Base-by-base conservation (phyloP, 352 stramenopile genomes). In the Blastocystis sp. region DNA sequence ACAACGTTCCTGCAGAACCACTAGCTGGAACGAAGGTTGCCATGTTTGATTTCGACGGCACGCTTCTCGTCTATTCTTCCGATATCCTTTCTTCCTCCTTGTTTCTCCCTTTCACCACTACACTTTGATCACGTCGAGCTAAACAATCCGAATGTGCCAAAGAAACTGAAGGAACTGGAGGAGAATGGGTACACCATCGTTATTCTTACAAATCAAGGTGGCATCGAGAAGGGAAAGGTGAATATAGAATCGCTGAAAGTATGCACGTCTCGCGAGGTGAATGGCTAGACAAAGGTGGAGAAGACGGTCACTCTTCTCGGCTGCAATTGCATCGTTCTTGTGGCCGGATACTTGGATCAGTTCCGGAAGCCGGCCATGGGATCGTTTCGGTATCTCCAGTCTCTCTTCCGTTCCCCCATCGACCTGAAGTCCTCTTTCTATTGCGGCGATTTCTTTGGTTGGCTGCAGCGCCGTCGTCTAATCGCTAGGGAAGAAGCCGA, bases 31-130 rank as follows among this genome's bases (percentile, higher is more conserved):
- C 24, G 55, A 89, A 89, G 37, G 33, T 50, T 2, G 63, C 63
- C 19, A 29, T 89, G 10, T 89, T 89, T 71, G 79, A 89, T 61
- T 69, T 89, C 35, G 79, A 89, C 19, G 37, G 29, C 3, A 89
- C 79, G 31, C 50, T 89, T 2, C 78, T 66, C 41, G 41, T 69
- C 26, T 77, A 79, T 59, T 16, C 3, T 9, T 62, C 35, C 19
- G 29, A 89, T 77, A 89, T 80, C 67, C 79, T 50, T 4, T 19
- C 4, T 45, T 41, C 33, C 21, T 16, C 35, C 3, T 55, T 37
- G 6, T 26, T 3, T 13, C 21, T 6, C 19, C 24, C 35, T 45
- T 69, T 85, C 41, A 70, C 35, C 2, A 59, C 13, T 1, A 85
- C 45, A 66, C 29, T 67, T 77, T 61, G 60, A 77, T 29, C 61